A percentile compares a stretch with the other conserved stretches of the same genome.
Conservation (phyloP, 2,329 filamentous ascomycete genomes). For the Xylaria sp. region DNA sequence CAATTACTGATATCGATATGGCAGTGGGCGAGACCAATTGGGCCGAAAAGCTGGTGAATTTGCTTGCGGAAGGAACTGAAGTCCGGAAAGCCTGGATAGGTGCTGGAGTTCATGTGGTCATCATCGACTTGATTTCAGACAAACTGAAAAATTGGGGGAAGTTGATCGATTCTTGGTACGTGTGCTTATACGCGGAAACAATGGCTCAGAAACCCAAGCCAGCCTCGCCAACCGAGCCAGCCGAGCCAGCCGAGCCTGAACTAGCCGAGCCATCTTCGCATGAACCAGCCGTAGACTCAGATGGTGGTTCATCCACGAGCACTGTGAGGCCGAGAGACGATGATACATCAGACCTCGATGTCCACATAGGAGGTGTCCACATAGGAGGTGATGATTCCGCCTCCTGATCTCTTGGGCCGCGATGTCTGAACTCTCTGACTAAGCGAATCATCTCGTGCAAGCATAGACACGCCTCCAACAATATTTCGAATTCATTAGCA, state of each 20-base stretch:
- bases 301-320: too few relatives aligned
- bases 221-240: too few relatives aligned
- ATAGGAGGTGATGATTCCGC: not conserved
- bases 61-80: not conserved
- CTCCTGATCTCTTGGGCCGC: not conserved
- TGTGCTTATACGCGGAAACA: constrained; percentile 2
- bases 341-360: not conserved
- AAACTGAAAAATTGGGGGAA: not conserved
- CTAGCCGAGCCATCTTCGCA: too few relatives aligned
- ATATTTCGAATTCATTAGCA: not conserved
- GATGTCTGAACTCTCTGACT: not conserved
- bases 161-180: not conserved
- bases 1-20: not conserved
- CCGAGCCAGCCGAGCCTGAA: too few relatives aligned
- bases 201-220: not conserved
- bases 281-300: too few relatives aligned
- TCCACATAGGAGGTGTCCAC: too few relatives aligned
- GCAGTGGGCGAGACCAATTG: not conserved
- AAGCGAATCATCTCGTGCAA: not conserved
- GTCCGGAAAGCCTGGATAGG: not conserved
- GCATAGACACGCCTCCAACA: not conserved
- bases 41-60: not conserved
- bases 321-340: too few relatives aligned
- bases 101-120: not conserved
- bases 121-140: not conserved